phyloP scores from a whole-genome alignment of 129 eudicot genomes.

The Artemisia argyi region DNA sequence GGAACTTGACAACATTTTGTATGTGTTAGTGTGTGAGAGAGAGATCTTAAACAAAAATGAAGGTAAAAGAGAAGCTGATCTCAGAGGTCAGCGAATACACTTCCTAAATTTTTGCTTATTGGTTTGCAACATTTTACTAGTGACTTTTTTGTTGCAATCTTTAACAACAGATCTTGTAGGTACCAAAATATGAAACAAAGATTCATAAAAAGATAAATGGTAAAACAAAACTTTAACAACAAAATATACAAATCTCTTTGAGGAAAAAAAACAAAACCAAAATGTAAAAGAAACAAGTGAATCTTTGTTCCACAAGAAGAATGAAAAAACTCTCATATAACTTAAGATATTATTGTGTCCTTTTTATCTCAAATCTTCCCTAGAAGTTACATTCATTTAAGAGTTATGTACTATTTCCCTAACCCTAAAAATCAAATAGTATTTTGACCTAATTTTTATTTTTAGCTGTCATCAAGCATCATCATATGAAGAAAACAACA shows the following conservation, averaged over 20 bases:
- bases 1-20: constrained; percentile 61
- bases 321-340: constrained; percentile 19
- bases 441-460: constrained; percentile 10
- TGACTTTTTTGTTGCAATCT: constrained; percentile 40
- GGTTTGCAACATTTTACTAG: constrained; percentile 42
- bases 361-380: constrained; percentile 30
- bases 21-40: constrained; percentile 32
- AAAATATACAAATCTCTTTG: constrained; percentile 21
- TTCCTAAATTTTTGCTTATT: constrained; percentile 48
- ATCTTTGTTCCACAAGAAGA: constrained; percentile 31
- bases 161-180: constrained; percentile 49
- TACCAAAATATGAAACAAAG: constrained; percentile 36
- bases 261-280: constrained; percentile 30
- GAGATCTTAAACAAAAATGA: constrained; percentile 41
- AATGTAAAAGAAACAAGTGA: constrained; percentile 33
- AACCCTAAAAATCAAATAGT: constrained; percentile 19
- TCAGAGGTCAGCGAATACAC: constrained; percentile 46
- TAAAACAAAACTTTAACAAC: background rate
- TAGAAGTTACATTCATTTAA: constrained; percentile 20
- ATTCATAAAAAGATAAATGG: constrained; percentile 32
- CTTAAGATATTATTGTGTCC: constrained; percentile 29
- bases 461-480: constrained; percentile 9
- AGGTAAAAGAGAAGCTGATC: constrained; percentile 57
- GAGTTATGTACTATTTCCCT: constrained; percentile 14
- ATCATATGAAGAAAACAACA: constrained; percentile 13